phyloP scores from a whole-genome alignment of 192 early-diverging fungal species.

The Umbelopsis ramanniana region DNA sequence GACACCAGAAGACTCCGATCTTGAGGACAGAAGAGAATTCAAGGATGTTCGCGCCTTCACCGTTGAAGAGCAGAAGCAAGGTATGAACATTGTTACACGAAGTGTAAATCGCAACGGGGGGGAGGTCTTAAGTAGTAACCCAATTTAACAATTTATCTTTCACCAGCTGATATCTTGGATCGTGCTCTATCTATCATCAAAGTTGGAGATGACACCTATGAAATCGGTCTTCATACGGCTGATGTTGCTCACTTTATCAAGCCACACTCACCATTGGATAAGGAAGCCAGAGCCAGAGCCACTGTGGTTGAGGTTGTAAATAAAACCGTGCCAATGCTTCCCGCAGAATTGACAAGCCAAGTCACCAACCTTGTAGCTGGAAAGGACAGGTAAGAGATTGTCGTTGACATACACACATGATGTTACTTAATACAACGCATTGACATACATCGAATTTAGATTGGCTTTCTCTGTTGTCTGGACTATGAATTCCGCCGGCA shows the following conservation, averaged over 20 bases:
- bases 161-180: constrained; percentile 52
- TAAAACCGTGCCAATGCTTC: constrained; percentile 98
- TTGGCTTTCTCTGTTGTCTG: constrained; percentile 94
- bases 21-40: constrained; percentile 69
- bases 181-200: constrained; percentile 73
- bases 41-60: constrained; percentile 76
- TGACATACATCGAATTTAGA: constrained; percentile 4
- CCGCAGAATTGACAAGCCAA: constrained; percentile 85
- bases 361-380: constrained; percentile 90
- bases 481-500: constrained; percentile 88
- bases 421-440: too few species aligned
- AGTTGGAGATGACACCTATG: constrained; percentile 72
- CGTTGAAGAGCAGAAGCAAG: constrained; percentile 79
- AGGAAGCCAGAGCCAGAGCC: constrained; percentile 88
- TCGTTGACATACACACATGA: too few species aligned
- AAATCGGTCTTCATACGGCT: constrained; percentile 85
- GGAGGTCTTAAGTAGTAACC: too few species aligned
- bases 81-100: constrained; percentile 31
- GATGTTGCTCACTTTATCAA: constrained; percentile 98
- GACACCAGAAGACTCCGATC: constrained; percentile 74
- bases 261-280: constrained; percentile 87
- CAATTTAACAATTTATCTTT: not conserved
- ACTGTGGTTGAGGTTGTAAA: constrained; percentile 97
- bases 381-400: constrained; percentile 59
- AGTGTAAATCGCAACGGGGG: too few species aligned